phyloP scores from a whole-genome alignment of 441 rosid genomes.

The Bruguiera hainesii region DNA sequence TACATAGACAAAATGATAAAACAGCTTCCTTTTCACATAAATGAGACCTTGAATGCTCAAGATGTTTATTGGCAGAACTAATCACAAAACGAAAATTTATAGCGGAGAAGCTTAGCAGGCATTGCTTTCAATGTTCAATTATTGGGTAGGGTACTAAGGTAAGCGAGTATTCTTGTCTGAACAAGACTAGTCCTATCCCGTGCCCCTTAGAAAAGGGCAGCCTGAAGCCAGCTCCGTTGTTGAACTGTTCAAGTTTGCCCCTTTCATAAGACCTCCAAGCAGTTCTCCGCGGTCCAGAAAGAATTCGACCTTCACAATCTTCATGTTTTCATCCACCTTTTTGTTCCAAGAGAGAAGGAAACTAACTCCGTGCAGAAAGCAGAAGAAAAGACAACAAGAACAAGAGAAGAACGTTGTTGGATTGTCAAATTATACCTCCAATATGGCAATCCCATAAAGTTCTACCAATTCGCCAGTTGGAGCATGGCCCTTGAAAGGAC shows the following conservation, averaged over 20 bases:
- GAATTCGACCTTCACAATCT: constrained; percentile 48
- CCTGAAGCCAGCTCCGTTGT: constrained; percentile 24
- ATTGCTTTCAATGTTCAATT: background rate
- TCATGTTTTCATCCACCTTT: constrained; percentile 49
- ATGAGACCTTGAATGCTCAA: too few species aligned
- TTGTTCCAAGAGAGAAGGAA: background rate
- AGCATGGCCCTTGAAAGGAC: constrained; percentile 63
- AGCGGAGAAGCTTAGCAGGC: background rate
- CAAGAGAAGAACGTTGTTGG: background rate
- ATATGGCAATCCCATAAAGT: constrained; percentile 36
- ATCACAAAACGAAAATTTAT: background rate
- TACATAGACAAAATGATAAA: too few species aligned
- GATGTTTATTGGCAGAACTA: too few species aligned
- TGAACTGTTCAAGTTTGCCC: constrained; percentile 16
- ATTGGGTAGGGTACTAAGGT: too few species aligned
- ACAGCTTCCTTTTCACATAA: too few species aligned
- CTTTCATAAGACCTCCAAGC: constrained; percentile 53
- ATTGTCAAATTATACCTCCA: constrained; percentile 27
- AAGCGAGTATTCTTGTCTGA: background rate
- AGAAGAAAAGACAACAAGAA: background rate
- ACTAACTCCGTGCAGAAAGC: background rate
- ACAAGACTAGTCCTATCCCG: constrained; percentile 22
- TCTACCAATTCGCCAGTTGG: constrained; percentile 56
- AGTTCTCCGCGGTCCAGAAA: constrained; percentile 43
- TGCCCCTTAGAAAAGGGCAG: constrained; percentile 48